A percentile compares a stretch with the other conserved stretches of the same genome.
Evolutionary conservation across 345 rosid genomes (phyloP).

Genomic region (Murraya koenigii): DNA sequence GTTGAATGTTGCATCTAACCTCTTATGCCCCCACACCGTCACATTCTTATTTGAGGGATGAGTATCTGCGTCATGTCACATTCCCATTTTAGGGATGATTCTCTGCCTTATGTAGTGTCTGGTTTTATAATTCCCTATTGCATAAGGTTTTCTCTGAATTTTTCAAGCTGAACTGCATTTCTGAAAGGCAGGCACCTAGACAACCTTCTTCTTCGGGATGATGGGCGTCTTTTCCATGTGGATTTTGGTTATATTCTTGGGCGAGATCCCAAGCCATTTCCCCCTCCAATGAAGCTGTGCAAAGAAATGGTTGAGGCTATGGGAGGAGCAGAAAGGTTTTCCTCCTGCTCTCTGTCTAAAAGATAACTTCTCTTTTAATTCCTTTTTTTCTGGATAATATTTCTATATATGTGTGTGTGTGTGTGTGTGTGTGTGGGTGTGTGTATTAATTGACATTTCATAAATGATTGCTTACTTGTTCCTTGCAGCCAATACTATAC

Average conservation of each 20-base stretch:
- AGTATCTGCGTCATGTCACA: neutral
- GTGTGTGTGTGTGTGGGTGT: neutral
- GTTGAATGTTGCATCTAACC: neutral
- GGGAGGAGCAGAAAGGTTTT: slow-evolving; percentile 98
- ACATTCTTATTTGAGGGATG: neutral
- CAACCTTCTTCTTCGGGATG: slow-evolving; percentile 94
- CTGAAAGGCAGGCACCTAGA: slow-evolving; percentile 73
- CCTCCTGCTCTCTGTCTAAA: neutral
- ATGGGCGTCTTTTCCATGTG: slow-evolving; percentile 96
- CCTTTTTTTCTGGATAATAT: neutral
- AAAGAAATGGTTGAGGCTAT: slow-evolving; percentile 99
- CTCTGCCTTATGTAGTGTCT: neutral
- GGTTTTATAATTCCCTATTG: neutral
- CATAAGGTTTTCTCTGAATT: neutral
- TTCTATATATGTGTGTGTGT: neutral
- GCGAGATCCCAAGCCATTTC: slow-evolving; percentile 97
- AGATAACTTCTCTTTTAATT: neutral
- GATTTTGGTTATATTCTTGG: slow-evolving; percentile 98
- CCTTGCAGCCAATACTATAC: slow-evolving; percentile 89
- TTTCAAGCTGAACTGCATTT: slow-evolving; percentile 7
- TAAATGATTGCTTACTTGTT: slow-evolving; percentile 7
- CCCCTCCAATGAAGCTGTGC: slow-evolving; percentile 99
- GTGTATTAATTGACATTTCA: neutral
- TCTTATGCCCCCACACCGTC: neutral
- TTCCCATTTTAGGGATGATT: neutral